Base-by-base conservation (phyloP, 169 alveolate genomes). In the Eimeria praecox region DNA sequence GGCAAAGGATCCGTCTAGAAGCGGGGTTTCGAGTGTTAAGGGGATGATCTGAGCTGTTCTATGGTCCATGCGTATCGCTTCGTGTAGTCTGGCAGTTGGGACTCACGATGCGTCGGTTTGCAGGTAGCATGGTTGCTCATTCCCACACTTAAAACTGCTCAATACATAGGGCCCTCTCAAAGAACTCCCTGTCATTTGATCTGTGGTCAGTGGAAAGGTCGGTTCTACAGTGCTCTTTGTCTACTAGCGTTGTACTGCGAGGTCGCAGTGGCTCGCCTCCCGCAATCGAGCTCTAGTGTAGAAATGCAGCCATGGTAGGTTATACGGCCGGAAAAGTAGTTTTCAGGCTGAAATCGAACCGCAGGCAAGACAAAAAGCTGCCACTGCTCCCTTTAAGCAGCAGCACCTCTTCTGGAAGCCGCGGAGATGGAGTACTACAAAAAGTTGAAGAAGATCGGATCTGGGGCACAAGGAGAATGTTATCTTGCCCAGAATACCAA, bases 401-500 rank as follows among this genome's bases (percentile, higher is more conserved):
- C 56, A 44, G 18, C 42, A 40, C 59, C 12, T 42, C n/a, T 42
- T 24, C 42, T 42, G 62, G 46, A 46, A n/a, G 35, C 56, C n/a
- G 10, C 3, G 9, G 69, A 8, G 69, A 90, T 90, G 95, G 87
- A 90, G 66, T 22, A 56, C 9, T 90, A 90, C 56, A 49, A 69
- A 54, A 54, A 38, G 49, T n/a, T 90, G 54, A 90, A 71, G 87
- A 59, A 78, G 33, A 27, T 90, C 18, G 95, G 95, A 2, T 80
- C 95, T 22, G 95, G 95, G 16, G 54, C 95, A 22, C 95, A 90
- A 52, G 95, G 95, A 18, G 66, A 71, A 38, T 90, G 95, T 30
- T 69, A 90, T 22, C 77, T 90, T 52, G 95, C 80, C 18, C 88
- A 78, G 73, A 88, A 90, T 59, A 90, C 40, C 27, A 90, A 44